Percentiles rank a stretch among this genome's conserved stretches.
Conservation (phyloP, 2,329 filamentous ascomycete genomes). For the Monosporascus sp. region DNA sequence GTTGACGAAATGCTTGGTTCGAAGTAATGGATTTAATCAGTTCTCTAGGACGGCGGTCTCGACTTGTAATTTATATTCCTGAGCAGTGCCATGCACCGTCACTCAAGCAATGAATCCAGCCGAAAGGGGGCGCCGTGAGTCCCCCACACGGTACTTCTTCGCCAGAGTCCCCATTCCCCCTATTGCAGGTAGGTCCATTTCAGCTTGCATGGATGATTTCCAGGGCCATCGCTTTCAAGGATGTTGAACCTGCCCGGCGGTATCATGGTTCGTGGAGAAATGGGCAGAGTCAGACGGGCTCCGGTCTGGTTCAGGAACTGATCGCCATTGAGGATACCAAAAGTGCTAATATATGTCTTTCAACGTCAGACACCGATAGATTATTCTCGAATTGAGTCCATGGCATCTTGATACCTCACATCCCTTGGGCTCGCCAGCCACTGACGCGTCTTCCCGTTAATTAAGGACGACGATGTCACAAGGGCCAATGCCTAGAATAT, state of each 20-base stretch:
- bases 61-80: too few relatives aligned
- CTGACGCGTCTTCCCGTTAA: background rate
- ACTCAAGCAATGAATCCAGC: too few relatives aligned
- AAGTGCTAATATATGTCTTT: background rate
- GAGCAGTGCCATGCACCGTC: too few relatives aligned
- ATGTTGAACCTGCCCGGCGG: background rate
- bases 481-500: too few relatives aligned
- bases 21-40: background rate
- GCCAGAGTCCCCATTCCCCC: too few relatives aligned
- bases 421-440: background rate
- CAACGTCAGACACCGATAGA: background rate
- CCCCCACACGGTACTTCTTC: too few relatives aligned
- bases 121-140: too few relatives aligned
- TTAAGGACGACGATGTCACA: background rate
- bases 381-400: background rate
- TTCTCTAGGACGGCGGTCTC: background rate
- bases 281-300: background rate
- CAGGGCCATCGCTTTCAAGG: too few relatives aligned
- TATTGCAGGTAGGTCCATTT: too few relatives aligned
- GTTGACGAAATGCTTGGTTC: background rate
- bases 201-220: too few relatives aligned
- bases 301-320: background rate
- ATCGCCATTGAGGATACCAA: background rate
- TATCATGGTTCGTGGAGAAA: background rate
- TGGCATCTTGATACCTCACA: background rate